phyloP scores from a whole-genome alignment of 805 yeast genomes.

The Spathaspora hagerdaliae region DNA sequence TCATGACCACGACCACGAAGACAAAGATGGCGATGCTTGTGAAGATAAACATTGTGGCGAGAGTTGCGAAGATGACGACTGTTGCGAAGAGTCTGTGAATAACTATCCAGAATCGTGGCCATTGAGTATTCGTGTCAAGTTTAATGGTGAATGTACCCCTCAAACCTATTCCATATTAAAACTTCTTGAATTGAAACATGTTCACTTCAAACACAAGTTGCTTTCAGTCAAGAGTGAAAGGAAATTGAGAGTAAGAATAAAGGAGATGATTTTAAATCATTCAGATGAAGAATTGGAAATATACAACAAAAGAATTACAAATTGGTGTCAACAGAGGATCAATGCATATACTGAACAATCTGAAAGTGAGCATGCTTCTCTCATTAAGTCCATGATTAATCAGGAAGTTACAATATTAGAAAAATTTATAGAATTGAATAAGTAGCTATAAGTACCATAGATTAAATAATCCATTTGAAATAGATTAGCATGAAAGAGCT shows the following conservation, averaged over 20 bases:
- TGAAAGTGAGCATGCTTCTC: conserved; percentile 7
- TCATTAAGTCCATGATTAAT: conserved; percentile 15
- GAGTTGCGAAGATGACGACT: conserved; percentile 16
- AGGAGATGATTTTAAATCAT: conserved; percentile 14
- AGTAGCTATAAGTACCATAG: neutral
- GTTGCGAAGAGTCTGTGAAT: conserved; percentile 16
- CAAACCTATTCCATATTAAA: conserved; percentile 38
- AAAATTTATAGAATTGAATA: conserved; percentile 10
- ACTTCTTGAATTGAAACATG: conserved; percentile 25
- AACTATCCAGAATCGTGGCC: conserved; percentile 36
- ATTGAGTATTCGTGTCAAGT: conserved; percentile 34
- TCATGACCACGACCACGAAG: neutral
- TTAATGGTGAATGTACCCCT: conserved; percentile 42
- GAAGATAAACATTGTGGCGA: conserved; percentile 6
- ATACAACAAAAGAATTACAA: conserved; percentile 11
- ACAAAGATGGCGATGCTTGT: conserved; percentile 8
- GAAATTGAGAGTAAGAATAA: conserved; percentile 16
- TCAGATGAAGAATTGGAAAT: conserved; percentile 3
- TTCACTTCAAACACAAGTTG: conserved; percentile 20
- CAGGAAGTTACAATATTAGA: conserved; percentile 25
- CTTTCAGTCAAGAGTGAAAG: conserved; percentile 16
- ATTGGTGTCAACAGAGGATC: conserved; percentile 26
- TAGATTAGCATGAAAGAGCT: too few relatives aligned
- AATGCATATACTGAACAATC: conserved; percentile 12
- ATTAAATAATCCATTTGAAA: too few relatives aligned